These are phyloP conservation scores for Entomortierella lignicola DNA, from an alignment of 192 early-diverging fungal genomes.

Conservation along the genomic window DNA sequence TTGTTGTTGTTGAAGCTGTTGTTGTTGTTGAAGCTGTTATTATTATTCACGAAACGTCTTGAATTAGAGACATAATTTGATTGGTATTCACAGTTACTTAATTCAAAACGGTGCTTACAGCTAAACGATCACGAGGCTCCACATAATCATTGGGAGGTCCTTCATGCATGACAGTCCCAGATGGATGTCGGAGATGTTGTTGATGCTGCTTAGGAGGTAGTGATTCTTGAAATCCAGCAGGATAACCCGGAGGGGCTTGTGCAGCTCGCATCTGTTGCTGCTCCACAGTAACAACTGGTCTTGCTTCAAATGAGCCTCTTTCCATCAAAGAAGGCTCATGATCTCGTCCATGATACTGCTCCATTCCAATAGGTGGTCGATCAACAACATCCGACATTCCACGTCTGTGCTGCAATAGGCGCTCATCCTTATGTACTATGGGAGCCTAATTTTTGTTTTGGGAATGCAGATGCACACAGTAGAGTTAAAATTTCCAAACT, in stretches of 20 bases:
- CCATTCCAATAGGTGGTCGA: conserved; percentile 3
- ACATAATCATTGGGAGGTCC: conserved; percentile 1
- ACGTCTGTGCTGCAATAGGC: conserved; percentile 14
- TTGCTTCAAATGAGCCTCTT: background rate
- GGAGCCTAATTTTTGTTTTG: background rate
- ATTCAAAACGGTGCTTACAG: no score
- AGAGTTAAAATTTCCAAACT: background rate
- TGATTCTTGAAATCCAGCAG: background rate
- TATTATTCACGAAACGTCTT: no score
- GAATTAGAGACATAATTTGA: background rate
- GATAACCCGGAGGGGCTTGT: conserved; percentile 5
- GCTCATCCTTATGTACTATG: conserved; percentile 11
- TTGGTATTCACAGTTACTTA: no score
- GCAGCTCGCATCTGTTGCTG: background rate
- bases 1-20: background rate
- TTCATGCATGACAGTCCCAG: conserved; percentile 5
- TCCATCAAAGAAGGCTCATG: background rate
- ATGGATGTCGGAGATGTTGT: conserved; percentile 15
- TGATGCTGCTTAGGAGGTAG: background rate
- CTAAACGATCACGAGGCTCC: conserved; percentile 4
- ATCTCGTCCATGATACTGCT: conserved; percentile 8
- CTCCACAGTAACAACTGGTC: background rate
- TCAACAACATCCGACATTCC: conserved; percentile 1
- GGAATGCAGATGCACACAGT: background rate
- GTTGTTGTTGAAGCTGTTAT: background rate